Base-by-base conservation (phyloP, 2,329 filamentous ascomycete genomes). In the Diaporthe sp. region DNA sequence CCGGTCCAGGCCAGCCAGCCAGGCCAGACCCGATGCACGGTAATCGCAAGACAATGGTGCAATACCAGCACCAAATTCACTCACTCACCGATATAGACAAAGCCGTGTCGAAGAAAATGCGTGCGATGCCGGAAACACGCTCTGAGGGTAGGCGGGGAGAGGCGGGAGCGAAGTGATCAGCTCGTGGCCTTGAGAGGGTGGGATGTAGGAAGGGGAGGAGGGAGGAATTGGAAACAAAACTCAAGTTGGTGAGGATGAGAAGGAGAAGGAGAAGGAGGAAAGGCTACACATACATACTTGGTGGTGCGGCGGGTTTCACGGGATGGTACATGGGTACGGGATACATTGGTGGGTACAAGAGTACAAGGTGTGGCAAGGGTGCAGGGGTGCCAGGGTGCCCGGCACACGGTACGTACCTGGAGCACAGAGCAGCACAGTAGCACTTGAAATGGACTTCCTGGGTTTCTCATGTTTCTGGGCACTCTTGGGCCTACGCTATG, bases 221-320 rank as follows among this genome's bases (percentile, higher is more conserved):
- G 49, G 46, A 69, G 17, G 65, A 69, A 69, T 42, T 69, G 65
- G 49, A 69, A 69, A 69, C 65, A 69, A 69, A 69, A 42, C n/a
- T 22, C 49, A 28, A 55, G n/a, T 17, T 69, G 49, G 34, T 53
- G 65, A 69, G 65, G 49, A 69, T 55, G 65, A 53, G 62, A 53
- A 68, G 65, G 46, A 68, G 46, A 68, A 68, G 46, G 46, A 69
- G 62, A 49, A 68, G 65, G 65, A 68, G 65, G 49, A 55, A 34
- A 55, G 49, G 65, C 65, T 69, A 69, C 51, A 69, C 46, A 69
- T 69, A 69, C 46, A 69, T 69, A 69, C 13, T 69, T 69, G 65
- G 65, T 69, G 65, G 65, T 69, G 65, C 65, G 65, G 65, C 65
- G 65, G 65, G 65, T 69, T 69, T 69, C 49, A 69, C 65, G 65